Evolutionary conservation across 192 early-diverging fungal genomes (phyloP).

Genomic region (Umbelopsis isabellina): DNA sequence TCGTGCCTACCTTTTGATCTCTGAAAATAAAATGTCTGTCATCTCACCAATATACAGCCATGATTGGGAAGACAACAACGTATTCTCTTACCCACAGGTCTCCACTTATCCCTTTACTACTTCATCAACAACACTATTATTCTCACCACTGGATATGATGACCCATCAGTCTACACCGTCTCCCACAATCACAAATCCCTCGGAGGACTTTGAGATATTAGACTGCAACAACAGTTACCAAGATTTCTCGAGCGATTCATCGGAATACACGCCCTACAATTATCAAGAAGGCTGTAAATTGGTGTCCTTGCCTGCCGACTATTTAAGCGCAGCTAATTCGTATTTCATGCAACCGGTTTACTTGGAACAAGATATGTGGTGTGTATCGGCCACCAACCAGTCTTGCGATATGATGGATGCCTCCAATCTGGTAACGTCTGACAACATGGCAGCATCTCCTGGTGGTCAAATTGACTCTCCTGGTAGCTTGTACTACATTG

Average conservation of each 20-base stretch:
- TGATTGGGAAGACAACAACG: not conserved
- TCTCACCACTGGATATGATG: constrained; percentile 2
- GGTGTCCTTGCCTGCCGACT: not conserved
- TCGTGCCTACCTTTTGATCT: too few species aligned
- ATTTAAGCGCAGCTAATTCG: not conserved
- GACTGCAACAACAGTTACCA: not conserved
- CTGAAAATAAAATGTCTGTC: not conserved
- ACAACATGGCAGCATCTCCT: not conserved
- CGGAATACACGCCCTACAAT: not conserved
- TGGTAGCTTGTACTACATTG: not conserved
- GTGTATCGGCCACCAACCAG: not conserved
- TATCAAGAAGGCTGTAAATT: not conserved
- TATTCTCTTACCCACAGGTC: not conserved
- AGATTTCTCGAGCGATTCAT: constrained; percentile 11
- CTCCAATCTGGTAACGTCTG: not conserved
- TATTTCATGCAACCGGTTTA: constrained; percentile 1
- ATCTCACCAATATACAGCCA: constrained; percentile 1
- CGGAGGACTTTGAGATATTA: not conserved
- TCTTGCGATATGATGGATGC: not conserved
- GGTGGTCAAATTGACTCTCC: not conserved
- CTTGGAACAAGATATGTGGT: not conserved
- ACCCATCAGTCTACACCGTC: constrained; percentile 1
- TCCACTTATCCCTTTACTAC: not conserved
- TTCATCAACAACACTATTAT: constrained; percentile 7
- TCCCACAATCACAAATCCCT: not conserved